These are phyloP conservation scores for Aegilops umbellulata DNA, from an alignment of 176 grass and related monocot genomes.

Conservation along the genomic window DNA sequence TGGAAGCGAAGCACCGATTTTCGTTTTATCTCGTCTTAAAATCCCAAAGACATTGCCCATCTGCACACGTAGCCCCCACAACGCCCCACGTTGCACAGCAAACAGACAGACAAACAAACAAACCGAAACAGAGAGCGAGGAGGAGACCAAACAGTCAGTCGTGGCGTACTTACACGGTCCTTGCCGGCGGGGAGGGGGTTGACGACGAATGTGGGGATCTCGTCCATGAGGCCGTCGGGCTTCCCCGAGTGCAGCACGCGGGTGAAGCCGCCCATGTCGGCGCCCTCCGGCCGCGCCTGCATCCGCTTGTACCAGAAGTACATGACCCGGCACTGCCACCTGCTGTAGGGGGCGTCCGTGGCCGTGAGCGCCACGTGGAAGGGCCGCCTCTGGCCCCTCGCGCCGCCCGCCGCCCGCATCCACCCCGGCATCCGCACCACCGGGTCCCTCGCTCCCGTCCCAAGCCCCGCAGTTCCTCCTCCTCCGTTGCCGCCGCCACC, in stretches of 20 bases:
- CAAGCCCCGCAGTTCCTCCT: neutral
- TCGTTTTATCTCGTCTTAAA: neutral
- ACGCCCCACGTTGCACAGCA: neutral
- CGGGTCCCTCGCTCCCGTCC: conserved; percentile 27
- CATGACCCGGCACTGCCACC: conserved; percentile 85
- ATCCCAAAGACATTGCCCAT: neutral
- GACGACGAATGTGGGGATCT: conserved; percentile 94
- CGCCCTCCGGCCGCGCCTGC: conserved; percentile 38
- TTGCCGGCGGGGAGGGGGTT: conserved; percentile 64
- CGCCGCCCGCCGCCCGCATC: conserved; percentile 15
- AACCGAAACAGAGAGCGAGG: neutral
- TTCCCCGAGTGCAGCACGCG: conserved; percentile 79
- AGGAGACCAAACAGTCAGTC: neutral
- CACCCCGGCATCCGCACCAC: conserved; percentile 48
- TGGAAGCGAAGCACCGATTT: neutral
- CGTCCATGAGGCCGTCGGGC: conserved; percentile 68
- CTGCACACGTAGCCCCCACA: conserved; percentile 3
- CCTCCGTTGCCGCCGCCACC: neutral
- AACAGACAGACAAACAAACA: neutral
- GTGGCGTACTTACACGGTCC: conserved; percentile 52
- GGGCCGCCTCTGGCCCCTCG: conserved; percentile 24
- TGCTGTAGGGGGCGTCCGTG: conserved; percentile 57
- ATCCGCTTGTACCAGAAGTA: conserved; percentile 93
- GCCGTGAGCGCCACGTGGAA: conserved; percentile 88
- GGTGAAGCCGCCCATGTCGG: conserved; percentile 92